phyloP scores from a whole-genome alignment of 805 yeast species.

The Cyberlindnera samutprakarnensis region DNA sequence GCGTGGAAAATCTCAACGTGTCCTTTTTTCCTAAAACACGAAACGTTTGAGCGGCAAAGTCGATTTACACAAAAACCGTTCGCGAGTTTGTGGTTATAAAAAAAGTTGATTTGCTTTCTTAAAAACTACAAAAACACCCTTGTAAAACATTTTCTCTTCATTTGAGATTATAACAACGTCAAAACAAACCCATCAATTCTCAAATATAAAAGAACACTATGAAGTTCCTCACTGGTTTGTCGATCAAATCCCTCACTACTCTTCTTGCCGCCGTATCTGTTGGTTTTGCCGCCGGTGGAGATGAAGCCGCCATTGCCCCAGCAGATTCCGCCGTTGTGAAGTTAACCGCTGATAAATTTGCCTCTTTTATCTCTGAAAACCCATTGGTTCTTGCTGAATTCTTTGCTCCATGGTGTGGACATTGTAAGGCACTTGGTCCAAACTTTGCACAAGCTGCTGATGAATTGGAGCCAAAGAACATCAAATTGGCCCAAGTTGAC shows the following conservation, averaged over 20 bases:
- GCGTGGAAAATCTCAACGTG: constrained; percentile 1
- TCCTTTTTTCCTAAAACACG: constrained; percentile 1
- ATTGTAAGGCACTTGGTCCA: constrained; percentile 85
- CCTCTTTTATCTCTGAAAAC: constrained; percentile 57
- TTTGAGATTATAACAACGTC: neutral
- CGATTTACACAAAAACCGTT: no score
- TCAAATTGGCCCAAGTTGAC: constrained; percentile 76
- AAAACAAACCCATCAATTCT: no score
- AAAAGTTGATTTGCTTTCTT: no score
- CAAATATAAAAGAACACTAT: constrained; percentile 21
- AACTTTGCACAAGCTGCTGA: constrained; percentile 71
- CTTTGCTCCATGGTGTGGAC: constrained; percentile 98
- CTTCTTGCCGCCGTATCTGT: constrained; percentile 30
- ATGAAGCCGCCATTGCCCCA: constrained; percentile 70
- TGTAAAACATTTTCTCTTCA: no score
- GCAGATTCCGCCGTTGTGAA: constrained; percentile 84
- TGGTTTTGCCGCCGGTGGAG: constrained; percentile 33
- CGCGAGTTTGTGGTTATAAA: no score
- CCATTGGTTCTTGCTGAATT: constrained; percentile 81
- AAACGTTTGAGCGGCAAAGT: no score
- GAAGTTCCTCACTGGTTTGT: constrained; percentile 30
- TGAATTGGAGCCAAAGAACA: constrained; percentile 46
- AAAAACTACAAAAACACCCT: no score
- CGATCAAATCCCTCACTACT: constrained; percentile 31
- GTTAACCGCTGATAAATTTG: constrained; percentile 60